phyloP scores from a whole-genome alignment of 352 stramenopile genomes.

The Pythium phragmitis region DNA sequence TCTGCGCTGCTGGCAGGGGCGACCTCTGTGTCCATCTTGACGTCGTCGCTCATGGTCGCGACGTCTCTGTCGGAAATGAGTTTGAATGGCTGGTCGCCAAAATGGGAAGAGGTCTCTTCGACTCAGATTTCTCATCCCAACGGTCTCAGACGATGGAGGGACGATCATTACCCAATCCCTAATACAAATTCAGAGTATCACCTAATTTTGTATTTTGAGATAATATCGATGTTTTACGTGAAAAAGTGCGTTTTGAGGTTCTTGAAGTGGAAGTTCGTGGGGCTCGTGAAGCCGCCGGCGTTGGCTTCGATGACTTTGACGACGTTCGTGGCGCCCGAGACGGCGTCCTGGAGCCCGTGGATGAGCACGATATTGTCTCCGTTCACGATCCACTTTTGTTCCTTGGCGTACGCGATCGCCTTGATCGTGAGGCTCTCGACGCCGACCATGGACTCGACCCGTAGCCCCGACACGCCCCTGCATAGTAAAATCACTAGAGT shows the following conservation, averaged over 20 bases:
- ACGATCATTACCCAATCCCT: not conserved
- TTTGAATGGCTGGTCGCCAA: constrained; percentile 10
- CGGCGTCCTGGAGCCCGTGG: constrained; percentile 84
- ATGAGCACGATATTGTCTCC: constrained; percentile 90
- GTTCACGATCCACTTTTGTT: constrained; percentile 75
- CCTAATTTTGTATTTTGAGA: not conserved
- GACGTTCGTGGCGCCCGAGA: constrained; percentile 84
- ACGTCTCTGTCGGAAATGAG: not conserved
- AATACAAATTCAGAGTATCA: not conserved
- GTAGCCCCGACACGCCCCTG: constrained; percentile 66
- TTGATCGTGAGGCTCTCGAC: constrained; percentile 85
- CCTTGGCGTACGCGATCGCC: constrained; percentile 81
- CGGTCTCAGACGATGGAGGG: no score
- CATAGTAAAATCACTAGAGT: not conserved
- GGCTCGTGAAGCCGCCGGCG: constrained; percentile 60
- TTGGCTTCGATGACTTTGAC: constrained; percentile 88
- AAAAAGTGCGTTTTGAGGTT: constrained; percentile 41
- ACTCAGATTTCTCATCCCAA: constrained; percentile 10
- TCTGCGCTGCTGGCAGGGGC: not conserved
- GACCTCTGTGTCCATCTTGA: constrained; percentile 12
- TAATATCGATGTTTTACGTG: constrained; percentile 8
- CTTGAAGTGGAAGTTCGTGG: constrained; percentile 66
- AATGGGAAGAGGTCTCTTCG: not conserved
- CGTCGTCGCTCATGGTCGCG: constrained; percentile 18
- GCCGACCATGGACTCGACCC: constrained; percentile 76